Conservation (phyloP, 2,329 filamentous ascomycete species). For the Delphinella strobiligena region DNA sequence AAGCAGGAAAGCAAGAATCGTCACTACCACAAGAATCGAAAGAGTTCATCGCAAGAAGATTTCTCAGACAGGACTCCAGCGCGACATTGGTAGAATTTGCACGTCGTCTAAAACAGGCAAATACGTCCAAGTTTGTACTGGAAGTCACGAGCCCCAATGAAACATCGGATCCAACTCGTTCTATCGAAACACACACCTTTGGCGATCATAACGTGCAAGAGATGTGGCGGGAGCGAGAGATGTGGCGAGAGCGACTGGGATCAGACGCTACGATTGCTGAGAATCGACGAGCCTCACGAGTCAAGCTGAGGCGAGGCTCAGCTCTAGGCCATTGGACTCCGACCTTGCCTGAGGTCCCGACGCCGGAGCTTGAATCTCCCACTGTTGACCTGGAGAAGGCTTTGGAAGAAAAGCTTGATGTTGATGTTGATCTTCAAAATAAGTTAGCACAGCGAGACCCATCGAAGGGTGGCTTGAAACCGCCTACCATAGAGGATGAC, state of each 20-base stretch:
- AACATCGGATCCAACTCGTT: no score
- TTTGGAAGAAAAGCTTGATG: slow-evolving; percentile 3
- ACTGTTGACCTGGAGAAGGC: background rate
- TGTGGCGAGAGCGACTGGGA: background rate
- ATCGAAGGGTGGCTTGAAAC: slow-evolving; percentile 5
- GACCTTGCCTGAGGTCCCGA: background rate
- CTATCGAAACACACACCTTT: no score
- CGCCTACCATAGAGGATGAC: slow-evolving; percentile 2
- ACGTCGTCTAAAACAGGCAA: slow-evolving; percentile 2
- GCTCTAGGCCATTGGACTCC: background rate
- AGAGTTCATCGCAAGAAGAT: slow-evolving; percentile 1
- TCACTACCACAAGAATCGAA: slow-evolving; percentile 2
- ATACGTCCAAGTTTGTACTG: no score
- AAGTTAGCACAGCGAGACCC: background rate
- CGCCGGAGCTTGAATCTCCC: background rate
- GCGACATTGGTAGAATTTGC: slow-evolving; percentile 6
- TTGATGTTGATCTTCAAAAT: no score
- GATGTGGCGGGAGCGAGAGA: no score
- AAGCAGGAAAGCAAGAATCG: background rate
- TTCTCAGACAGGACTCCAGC: slow-evolving; percentile 5
- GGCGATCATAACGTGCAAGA: no score
- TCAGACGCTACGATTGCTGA: slow-evolving; percentile 6
- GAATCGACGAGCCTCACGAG: background rate
- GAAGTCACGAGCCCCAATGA: no score
- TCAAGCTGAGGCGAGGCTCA: background rate